Conservation (phyloP, 1,139 yeast genomes). For the Nakaseomyces nivariensis region DNA sequence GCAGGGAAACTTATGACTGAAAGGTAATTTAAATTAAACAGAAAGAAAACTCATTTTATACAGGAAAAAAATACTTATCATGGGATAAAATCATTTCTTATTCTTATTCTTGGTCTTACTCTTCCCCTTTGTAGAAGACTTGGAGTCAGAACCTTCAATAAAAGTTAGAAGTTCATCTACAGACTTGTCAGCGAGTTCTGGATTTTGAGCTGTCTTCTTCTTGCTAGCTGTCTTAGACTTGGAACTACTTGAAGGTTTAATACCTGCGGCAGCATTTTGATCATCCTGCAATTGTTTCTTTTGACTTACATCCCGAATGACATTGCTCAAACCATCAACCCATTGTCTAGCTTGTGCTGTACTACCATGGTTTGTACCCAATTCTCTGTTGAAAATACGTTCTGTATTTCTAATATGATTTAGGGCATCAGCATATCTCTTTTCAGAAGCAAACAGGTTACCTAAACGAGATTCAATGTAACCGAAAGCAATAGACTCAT, state of each 20-base stretch:
- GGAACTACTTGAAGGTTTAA: conserved; percentile 4
- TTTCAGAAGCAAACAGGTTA: conserved; percentile 46
- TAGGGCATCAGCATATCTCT: conserved; percentile 46
- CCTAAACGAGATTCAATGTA: conserved; percentile 48
- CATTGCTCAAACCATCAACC: conserved; percentile 37
- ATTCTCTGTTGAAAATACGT: conserved; percentile 50
- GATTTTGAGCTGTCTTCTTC: conserved; percentile 35
- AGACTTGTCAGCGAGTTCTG: conserved; percentile 49
- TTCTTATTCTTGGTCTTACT: conserved; percentile 13
- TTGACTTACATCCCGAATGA: conserved; percentile 22
- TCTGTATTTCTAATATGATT: conserved; percentile 50
- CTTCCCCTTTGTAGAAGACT: conserved; percentile 25
- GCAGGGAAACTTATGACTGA: too few species aligned
- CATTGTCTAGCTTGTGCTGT: conserved; percentile 43
- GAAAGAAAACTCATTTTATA: conserved; percentile 1
- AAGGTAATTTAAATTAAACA: neutral
- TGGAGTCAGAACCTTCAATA: conserved; percentile 42
- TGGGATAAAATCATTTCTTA: conserved; percentile 6
- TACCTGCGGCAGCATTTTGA: conserved; percentile 14
- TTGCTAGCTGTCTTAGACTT: conserved; percentile 7
- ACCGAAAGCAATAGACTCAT: conserved; percentile 49
- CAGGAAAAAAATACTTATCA: conserved; percentile 1
- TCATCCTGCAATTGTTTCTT: conserved; percentile 21
- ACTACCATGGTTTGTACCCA: conserved; percentile 28
- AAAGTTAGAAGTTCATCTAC: conserved; percentile 60